Percentiles rank a stretch among this genome's conserved stretches.
Conservation (phyloP, 495 filamentous ascomycete species). For the Ramalina peruviana region DNA sequence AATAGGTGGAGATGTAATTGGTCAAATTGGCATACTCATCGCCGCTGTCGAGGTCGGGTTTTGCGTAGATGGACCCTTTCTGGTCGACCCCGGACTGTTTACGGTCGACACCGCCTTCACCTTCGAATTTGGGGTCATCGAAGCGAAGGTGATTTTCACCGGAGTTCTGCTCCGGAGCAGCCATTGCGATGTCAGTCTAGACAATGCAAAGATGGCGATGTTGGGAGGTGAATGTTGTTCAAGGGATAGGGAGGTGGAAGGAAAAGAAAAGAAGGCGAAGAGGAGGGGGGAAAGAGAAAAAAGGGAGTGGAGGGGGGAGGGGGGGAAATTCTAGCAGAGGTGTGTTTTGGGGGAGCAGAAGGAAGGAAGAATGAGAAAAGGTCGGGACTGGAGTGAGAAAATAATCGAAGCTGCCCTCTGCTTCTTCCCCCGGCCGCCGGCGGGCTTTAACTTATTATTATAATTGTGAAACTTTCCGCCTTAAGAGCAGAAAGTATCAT, state of each 20-base stretch:
- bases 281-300: not conserved
- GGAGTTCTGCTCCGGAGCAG: conserved; percentile 10
- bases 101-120: conserved; percentile 9
- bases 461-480: too few species aligned
- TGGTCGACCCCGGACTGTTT: conserved; percentile 8
- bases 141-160: conserved; percentile 14
- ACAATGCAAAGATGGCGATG: conserved; percentile 10
- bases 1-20: conserved; percentile 54
- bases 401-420: too few species aligned
- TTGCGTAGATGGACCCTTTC: conserved; percentile 13
- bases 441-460: too few species aligned
- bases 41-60: conserved; percentile 16
- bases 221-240: conserved; percentile 3
- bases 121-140: conserved; percentile 11
- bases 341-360: not conserved
- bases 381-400: too few species aligned
- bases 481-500: too few species aligned
- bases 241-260: conserved; percentile 8
- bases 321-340: not conserved
- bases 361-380: not conserved
- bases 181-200: conserved; percentile 11
- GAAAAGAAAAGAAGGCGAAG: not conserved
- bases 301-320: conserved; percentile 8
- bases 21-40: conserved; percentile 44
- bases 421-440: too few species aligned